Conservation (phyloP, 306 rosid species). For the Mimosa pudica region DNA sequence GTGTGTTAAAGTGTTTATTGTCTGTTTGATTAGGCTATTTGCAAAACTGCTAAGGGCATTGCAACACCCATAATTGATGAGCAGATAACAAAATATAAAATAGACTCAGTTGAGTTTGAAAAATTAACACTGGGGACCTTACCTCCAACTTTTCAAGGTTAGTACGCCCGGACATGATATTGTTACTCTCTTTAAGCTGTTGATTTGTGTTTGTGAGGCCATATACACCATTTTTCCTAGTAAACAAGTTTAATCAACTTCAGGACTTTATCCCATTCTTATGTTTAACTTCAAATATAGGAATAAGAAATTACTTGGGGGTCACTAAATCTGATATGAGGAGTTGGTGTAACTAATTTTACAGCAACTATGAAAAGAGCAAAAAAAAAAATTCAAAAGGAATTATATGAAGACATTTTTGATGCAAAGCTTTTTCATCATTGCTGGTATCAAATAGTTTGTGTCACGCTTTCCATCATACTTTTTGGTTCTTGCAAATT, state of each 20-base stretch:
- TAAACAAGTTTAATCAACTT: not conserved
- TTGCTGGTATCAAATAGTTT: not conserved
- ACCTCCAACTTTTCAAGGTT: constrained; percentile 97
- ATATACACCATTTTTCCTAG: not conserved
- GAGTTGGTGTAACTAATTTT: not conserved
- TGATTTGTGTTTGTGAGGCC: not conserved
- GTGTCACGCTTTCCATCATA: not conserved
- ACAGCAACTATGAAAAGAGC: not conserved
- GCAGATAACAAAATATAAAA: constrained; percentile 83
- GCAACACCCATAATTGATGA: constrained; percentile 84
- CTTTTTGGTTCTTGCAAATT: constrained; percentile 12
- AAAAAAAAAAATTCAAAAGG: not conserved
- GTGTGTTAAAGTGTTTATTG: constrained; percentile 1
- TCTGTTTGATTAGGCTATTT: constrained; percentile 60
- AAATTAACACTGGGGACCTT: constrained; percentile 18
- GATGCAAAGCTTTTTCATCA: not conserved
- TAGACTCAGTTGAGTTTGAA: constrained; percentile 35
- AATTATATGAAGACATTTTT: not conserved
- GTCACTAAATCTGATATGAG: not conserved
- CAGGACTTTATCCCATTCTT: not conserved
- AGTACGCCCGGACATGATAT: constrained; percentile 19
- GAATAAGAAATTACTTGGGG: not conserved
- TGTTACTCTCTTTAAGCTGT: not conserved
- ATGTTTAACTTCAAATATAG: not conserved
- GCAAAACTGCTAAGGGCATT: constrained; percentile 72